These are phyloP conservation scores for Daedaleopsis sinensis DNA, from an alignment of 768 basidiomycete genomes.

Conservation along the genomic window DNA sequence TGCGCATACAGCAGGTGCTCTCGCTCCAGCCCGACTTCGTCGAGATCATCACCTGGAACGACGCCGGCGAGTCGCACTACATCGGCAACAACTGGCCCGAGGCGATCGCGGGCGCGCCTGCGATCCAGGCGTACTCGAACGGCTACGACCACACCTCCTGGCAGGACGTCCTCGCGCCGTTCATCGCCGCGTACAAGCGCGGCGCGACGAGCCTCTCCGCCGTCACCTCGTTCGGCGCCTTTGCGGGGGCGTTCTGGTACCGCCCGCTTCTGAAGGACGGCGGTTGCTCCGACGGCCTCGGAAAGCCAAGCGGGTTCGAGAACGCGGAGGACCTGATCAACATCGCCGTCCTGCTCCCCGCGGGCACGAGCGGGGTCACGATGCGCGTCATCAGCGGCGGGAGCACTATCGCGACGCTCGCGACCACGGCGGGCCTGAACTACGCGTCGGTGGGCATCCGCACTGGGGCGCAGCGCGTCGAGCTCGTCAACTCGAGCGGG, in stretches of 20 bases:
- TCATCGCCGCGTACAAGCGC: constrained; percentile 24
- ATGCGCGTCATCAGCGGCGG: constrained; percentile 8
- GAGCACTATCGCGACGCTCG: neutral
- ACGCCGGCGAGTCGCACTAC: constrained; percentile 77
- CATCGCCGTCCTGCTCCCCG: constrained; percentile 10
- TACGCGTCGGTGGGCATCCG: constrained; percentile 1
- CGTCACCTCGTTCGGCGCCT: constrained; percentile 19
- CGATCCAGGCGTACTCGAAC: constrained; percentile 40
- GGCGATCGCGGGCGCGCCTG: constrained; percentile 55
- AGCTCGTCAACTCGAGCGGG: constrained; percentile 1
- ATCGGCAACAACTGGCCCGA: constrained; percentile 46
- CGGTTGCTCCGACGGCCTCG: constrained; percentile 19
- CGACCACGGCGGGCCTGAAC: constrained; percentile 9
- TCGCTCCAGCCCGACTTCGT: constrained; percentile 59
- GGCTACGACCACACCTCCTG: constrained; percentile 38
- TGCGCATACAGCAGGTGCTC: constrained; percentile 55
- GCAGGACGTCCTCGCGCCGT: constrained; percentile 34
- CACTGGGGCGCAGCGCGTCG: constrained; percentile 8
- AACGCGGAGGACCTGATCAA: constrained; percentile 12
- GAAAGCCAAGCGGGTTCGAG: constrained; percentile 8
- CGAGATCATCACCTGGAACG: constrained; percentile 76
- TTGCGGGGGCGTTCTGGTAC: constrained; percentile 35
- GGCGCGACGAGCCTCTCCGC: constrained; percentile 24
- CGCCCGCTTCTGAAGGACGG: constrained; percentile 35
- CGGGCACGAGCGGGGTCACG: constrained; percentile 2